phyloP scores from a whole-genome alignment of 2,329 filamentous ascomycete genomes.

The Ophiocordyceps camponoti-rufipedis region DNA sequence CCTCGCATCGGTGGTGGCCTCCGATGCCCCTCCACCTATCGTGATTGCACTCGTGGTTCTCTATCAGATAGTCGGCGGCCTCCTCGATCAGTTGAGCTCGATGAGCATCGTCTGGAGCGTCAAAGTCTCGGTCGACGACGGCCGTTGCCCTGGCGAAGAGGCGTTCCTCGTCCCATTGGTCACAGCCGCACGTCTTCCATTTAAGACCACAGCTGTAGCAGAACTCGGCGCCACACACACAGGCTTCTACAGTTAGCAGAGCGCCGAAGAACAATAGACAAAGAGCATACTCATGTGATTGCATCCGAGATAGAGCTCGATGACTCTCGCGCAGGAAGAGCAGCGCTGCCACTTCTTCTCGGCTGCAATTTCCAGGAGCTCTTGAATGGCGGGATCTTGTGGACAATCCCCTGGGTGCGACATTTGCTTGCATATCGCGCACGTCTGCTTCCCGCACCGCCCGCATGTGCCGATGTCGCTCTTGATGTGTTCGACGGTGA shows the following conservation, averaged over 20 bases:
- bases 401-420: slow-evolving; percentile 27
- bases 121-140: slow-evolving; percentile 10
- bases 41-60: slow-evolving; percentile 22
- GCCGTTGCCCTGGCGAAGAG: slow-evolving; percentile 13
- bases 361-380: slow-evolving; percentile 19
- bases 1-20: slow-evolving; percentile 21
- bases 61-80: slow-evolving; percentile 2
- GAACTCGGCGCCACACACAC: slow-evolving; percentile 24
- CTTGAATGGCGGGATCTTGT: slow-evolving; percentile 17
- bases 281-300: slow-evolving; percentile 33
- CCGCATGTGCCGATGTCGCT: slow-evolving; percentile 20
- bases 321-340: slow-evolving; percentile 19
- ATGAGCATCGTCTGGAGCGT: neutral
- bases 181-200: slow-evolving; percentile 23
- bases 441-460: slow-evolving; percentile 24
- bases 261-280: neutral
- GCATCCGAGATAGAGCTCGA: slow-evolving; percentile 30
- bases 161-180: slow-evolving; percentile 17
- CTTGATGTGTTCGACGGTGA: slow-evolving; percentile 14
- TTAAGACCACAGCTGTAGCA: slow-evolving; percentile 25
- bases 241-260: slow-evolving; percentile 14
- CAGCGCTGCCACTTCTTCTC: slow-evolving; percentile 31
- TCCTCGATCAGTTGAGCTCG: neutral
- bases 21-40: slow-evolving; percentile 14
- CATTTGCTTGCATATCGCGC: slow-evolving; percentile 29